A percentile compares a stretch with the other conserved stretches of the same genome.
Evolutionary conservation across 169 alveolate species (phyloP).

Genomic region (Blepharisma undulans): DNA sequence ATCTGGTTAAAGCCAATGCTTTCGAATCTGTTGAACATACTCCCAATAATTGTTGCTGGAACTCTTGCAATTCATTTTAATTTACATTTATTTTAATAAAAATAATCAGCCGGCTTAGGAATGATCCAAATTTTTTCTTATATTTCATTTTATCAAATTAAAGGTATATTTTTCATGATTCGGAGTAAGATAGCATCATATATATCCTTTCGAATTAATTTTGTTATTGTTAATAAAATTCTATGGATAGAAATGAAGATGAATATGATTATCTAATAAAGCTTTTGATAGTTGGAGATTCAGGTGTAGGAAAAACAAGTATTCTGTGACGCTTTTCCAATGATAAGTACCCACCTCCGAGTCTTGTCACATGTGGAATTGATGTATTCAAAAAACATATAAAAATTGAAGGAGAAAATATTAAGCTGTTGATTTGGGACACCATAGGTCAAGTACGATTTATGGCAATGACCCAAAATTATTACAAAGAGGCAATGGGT

Average conservation of each 20-base stretch:
- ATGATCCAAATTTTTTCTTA: no score
- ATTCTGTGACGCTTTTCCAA: slow-evolving; percentile 86
- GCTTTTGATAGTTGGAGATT: slow-evolving; percentile 89
- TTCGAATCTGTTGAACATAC: no score
- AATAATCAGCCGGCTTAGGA: no score
- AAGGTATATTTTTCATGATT: no score
- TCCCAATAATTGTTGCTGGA: no score
- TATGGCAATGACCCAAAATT: slow-evolving; percentile 83
- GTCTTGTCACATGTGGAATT: slow-evolving; percentile 90
- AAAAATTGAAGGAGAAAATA: slow-evolving; percentile 40
- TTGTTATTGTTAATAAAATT: not conserved
- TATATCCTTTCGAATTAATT: no score
- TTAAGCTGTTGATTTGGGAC: slow-evolving; percentile 89
- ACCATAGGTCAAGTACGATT: slow-evolving; percentile 93
- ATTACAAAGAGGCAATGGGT: slow-evolving; percentile 89
- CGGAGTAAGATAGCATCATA: no score
- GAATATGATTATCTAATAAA: slow-evolving; percentile 49
- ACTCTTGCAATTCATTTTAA: no score
- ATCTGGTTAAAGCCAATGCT: no score
- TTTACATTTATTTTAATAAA: no score
- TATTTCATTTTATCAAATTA: no score
- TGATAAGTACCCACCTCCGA: slow-evolving; percentile 87
- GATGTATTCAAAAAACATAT: slow-evolving; percentile 83
- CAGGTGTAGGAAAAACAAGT: slow-evolving; percentile 92
- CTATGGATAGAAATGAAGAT: not conserved